phyloP scores from a whole-genome alignment of 2,329 filamentous ascomycete genomes.

The Sporothrix humicola region DNA sequence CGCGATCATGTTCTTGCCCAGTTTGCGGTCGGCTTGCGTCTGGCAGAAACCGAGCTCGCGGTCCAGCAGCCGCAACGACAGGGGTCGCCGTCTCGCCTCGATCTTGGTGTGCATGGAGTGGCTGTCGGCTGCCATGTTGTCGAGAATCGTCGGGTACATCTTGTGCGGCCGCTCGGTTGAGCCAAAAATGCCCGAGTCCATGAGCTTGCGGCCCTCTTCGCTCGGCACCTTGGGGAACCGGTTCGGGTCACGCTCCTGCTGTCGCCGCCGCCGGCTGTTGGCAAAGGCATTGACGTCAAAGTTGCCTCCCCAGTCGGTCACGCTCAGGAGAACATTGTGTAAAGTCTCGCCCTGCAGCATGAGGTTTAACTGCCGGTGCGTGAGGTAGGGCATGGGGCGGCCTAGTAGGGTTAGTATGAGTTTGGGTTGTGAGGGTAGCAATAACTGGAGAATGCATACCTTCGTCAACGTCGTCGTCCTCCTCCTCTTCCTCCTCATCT shows the following conservation, averaged over 20 bases:
- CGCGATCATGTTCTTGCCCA: conserved; percentile 69
- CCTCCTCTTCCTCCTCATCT: conserved; percentile 40
- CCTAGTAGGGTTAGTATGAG: conserved; percentile 23
- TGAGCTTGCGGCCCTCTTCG: conserved; percentile 74
- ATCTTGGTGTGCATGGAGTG: conserved; percentile 36
- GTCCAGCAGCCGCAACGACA: conserved; percentile 75
- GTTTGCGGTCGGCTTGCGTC: conserved; percentile 46
- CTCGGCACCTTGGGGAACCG: conserved; percentile 85
- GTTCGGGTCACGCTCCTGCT: conserved; percentile 58
- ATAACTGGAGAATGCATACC: conserved; percentile 23
- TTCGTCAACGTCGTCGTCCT: conserved; percentile 37
- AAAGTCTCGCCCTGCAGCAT: conserved; percentile 40
- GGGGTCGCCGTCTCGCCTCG: conserved; percentile 47
- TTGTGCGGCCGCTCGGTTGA: conserved; percentile 58
- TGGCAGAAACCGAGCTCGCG: conserved; percentile 78
- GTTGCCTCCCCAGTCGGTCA: conserved; percentile 9
- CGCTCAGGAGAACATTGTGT: conserved; percentile 37
- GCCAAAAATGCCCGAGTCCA: conserved; percentile 83
- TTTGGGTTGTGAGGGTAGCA: too few species aligned
- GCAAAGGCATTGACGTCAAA: conserved; percentile 41
- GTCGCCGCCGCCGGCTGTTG: conserved; percentile 42
- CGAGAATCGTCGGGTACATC: conserved; percentile 15
- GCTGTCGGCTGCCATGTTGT: conserved; percentile 30
- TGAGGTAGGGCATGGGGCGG: conserved; percentile 33
- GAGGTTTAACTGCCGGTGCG: conserved; percentile 40